Evolutionary conservation across 164 flowering plant genomes (phyloP), one percentile per base, ranked within the genome.

Genomic region (Nymphaea colorata): DNA sequence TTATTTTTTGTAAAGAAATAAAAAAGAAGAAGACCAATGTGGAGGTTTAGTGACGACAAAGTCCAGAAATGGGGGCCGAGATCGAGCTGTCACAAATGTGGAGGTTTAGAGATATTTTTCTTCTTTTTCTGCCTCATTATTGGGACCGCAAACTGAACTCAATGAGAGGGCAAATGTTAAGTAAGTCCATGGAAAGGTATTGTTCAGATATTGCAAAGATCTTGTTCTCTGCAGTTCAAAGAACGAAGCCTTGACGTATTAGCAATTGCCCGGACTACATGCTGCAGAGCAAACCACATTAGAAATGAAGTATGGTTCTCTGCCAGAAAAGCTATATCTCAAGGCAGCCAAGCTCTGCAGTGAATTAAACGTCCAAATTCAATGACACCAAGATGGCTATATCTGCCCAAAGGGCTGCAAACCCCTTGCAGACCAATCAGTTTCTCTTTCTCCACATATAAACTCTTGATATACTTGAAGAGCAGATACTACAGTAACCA

Each of bases 341-440:
- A 92, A 83, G 79, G 99, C 98, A 7, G 99, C 94, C 53, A 92
- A 87, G 69, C 85, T 95, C 25, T 95, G 99, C 76, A 85, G 98
- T 72, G 99, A 95, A 77, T 81, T 88, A 67, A 82, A 81, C 65
- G 82, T 87, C 71, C 74, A 67, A 69, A 86, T 87, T 47, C 71
- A 79, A 51, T 92, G 99, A 98, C 96, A 95, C 76, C 82, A 44
- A 64, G 94, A 92, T 7, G 90, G 84, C 45, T 92, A 80, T 72
- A 68, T 80, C 71, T 95, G 99, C 76, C 87, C 96, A 14, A 90
- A 74, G 73, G 97, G 98, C 69, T 95, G 98, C 73, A 79, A 69
- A 75, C 76, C 79, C 66, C 53, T 55, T 57, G 66, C 67, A 66
- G 68, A 68, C 36, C 6, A 65, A 42, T 65, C 69, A 10, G 61